phyloP scores from a whole-genome alignment of 129 eudicot species.

The Chrysanthemum makinoi region DNA sequence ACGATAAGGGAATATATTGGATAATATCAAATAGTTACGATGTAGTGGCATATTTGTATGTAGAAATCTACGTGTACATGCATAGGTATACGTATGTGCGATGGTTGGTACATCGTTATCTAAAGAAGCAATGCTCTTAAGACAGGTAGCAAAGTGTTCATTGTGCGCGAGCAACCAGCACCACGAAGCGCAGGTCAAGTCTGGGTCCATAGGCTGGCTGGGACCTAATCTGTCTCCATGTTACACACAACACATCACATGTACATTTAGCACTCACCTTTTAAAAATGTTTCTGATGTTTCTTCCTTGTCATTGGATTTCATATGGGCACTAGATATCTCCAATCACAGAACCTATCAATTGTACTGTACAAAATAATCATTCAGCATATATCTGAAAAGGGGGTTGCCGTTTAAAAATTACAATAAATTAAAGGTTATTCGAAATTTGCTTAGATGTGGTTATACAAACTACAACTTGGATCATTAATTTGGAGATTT shows the following conservation, averaged over 20 bases:
- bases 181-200: neutral
- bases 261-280: neutral
- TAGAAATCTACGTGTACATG: too few relatives aligned
- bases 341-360: neutral
- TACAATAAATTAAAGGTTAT: neutral
- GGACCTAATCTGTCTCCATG: neutral
- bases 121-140: neutral
- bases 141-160: neutral
- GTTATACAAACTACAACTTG: too few relatives aligned
- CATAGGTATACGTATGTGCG: too few relatives aligned
- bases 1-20: too few relatives aligned
- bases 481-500: too few relatives aligned
- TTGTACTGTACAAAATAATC: neutral
- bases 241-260: slow-evolving; percentile 9
- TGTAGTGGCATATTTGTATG: too few relatives aligned
- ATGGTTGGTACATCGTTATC: too few relatives aligned
- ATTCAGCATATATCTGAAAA: neutral
- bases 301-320: neutral
- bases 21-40: too few relatives aligned
- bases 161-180: neutral
- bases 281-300: neutral
- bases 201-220: neutral
- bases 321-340: neutral
- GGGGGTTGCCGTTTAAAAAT: neutral
- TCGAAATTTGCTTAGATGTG: too few relatives aligned